Conservation (phyloP, 2,329 filamentous ascomycete genomes). For the Acrodontium crateriforme region DNA sequence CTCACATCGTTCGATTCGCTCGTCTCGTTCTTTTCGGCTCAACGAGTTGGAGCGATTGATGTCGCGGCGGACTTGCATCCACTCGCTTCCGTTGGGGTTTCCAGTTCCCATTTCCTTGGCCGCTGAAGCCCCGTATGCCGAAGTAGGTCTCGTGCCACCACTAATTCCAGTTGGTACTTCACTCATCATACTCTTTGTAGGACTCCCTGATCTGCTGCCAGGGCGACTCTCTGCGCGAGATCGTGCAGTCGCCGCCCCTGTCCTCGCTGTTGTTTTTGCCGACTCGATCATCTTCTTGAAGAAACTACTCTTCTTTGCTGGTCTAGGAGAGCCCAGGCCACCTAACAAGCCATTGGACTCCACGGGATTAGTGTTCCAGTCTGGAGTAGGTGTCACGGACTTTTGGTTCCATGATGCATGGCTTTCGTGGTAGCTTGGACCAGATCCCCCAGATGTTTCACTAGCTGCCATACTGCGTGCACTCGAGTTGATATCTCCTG, state of each 20-base stretch:
- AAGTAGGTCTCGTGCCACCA: conserved; percentile 29
- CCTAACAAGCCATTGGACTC: conserved; percentile 60
- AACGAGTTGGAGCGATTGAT: conserved; percentile 91
- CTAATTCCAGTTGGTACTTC: conserved; percentile 39
- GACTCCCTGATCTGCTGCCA: conserved; percentile 21
- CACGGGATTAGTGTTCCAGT: conserved; percentile 43
- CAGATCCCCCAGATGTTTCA: conserved; percentile 28
- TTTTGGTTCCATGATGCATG: conserved; percentile 47
- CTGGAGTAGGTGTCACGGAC: conserved; percentile 51
- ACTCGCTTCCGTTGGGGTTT: conserved; percentile 42
- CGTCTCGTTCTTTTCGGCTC: conserved; percentile 72
- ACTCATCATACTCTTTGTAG: conserved; percentile 34
- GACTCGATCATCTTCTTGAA: conserved; percentile 93
- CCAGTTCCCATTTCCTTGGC: not conserved
- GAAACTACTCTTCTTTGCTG: conserved; percentile 64
- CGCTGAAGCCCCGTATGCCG: conserved; percentile 8
- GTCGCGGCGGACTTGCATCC: conserved; percentile 94
- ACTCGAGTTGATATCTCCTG: conserved; percentile 15
- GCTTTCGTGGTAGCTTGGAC: conserved; percentile 64
- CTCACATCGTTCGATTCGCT: conserved; percentile 77
- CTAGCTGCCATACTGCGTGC: conserved; percentile 38
- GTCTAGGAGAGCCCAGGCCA: conserved; percentile 60
- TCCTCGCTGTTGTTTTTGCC: conserved; percentile 61
- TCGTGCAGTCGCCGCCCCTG: conserved; percentile 74
- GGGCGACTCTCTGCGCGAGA: conserved; percentile 61